Conservation (phyloP, 768 basidiomycete species). For the Hysterangium stoloniferum region DNA sequence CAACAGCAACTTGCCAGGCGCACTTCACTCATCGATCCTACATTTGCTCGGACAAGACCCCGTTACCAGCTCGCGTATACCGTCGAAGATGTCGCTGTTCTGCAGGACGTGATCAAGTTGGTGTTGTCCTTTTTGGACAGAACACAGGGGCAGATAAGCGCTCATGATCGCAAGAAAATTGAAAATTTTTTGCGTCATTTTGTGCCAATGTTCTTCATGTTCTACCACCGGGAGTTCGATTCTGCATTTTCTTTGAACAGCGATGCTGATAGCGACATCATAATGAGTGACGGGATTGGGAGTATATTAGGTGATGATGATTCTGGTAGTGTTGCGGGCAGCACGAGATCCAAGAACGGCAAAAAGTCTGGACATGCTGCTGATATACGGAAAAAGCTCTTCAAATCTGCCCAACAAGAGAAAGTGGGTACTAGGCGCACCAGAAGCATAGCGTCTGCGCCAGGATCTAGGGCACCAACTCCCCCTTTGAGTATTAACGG, state of each 20-base stretch:
- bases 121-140: constrained; percentile 88
- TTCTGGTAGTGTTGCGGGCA: constrained; percentile 23
- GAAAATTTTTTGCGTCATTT: constrained; percentile 76
- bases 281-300: constrained; percentile 32
- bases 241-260: constrained; percentile 37
- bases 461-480: constrained; percentile 51
- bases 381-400: constrained; percentile 69
- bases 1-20: constrained; percentile 76
- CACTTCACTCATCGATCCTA: constrained; percentile 47
- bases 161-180: constrained; percentile 68
- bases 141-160: constrained; percentile 64
- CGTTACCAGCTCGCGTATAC: constrained; percentile 76
- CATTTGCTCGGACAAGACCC: constrained; percentile 52
- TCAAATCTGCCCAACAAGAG: constrained; percentile 50
- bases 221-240: constrained; percentile 65
- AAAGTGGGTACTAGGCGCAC: constrained; percentile 61
- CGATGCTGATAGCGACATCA: constrained; percentile 38
- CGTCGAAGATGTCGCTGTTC: constrained; percentile 62
- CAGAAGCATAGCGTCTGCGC: constrained; percentile 46
- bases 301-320: constrained; percentile 33
- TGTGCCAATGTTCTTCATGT: constrained; percentile 69
- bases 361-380: constrained; percentile 31
- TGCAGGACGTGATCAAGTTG: constrained; percentile 86
- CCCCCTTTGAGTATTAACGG: constrained; percentile 29
- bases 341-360: constrained; percentile 17